A percentile compares a stretch with the other conserved stretches of the same genome.
Evolutionary conservation across 768 basidiomycete genomes (phyloP).

Genomic region (Calocera viscosa): DNA sequence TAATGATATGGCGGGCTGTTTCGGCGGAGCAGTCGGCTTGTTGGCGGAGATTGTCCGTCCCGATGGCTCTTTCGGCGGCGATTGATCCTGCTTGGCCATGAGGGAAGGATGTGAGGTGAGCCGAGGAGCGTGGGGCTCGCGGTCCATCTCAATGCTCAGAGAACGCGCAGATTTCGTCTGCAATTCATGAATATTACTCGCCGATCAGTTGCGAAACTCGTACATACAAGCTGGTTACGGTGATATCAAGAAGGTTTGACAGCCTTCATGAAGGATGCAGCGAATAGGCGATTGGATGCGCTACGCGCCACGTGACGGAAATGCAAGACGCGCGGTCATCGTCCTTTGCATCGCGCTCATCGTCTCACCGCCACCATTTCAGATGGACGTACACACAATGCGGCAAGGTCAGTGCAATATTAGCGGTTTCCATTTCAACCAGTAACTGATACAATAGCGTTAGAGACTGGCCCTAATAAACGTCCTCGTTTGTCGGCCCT

Average conservation of each 20-base stretch:
- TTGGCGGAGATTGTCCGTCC: neutral
- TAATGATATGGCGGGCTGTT: neutral
- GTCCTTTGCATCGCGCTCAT: neutral
- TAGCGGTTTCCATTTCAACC: neutral
- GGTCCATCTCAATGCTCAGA: no score
- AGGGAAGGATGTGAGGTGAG: no score
- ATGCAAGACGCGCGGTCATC: neutral
- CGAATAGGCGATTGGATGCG: neutral
- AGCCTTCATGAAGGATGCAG: neutral
- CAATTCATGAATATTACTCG: no score
- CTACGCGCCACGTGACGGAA: neutral
- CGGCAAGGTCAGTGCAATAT: neutral
- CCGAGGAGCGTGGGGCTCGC: no score
- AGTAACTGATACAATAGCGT: neutral
- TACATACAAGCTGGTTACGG: no score
- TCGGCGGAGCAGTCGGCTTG: neutral
- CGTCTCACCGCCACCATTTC: neutral
- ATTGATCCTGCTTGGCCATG: neutral
- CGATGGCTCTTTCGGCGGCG: neutral
- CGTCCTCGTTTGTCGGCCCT: neutral
- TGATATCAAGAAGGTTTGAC: no score
- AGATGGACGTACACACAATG: neutral
- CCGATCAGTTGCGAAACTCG: no score
- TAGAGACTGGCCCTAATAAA: neutral
- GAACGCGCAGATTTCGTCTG: no score